phyloP scores from a whole-genome alignment of 2,329 filamentous ascomycete species.

The Aspergillus sojae region DNA sequence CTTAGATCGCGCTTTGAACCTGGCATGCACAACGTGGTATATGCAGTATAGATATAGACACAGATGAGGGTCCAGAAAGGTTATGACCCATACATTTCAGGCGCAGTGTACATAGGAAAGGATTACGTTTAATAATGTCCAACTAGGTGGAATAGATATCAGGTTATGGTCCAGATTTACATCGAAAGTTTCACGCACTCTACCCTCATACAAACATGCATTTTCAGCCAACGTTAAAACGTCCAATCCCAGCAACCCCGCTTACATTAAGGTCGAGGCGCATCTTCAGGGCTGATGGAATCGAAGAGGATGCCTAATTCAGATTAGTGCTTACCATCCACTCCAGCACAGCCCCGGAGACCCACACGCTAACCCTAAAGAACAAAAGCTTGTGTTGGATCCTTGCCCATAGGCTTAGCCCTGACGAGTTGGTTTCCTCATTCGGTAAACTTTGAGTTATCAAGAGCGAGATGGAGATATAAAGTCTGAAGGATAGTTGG shows the following conservation, averaged over 20 bases:
- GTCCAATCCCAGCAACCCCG: not conserved
- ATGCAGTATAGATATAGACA: not conserved
- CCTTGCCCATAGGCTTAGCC: no score
- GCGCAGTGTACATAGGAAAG: not conserved
- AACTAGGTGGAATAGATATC: not conserved
- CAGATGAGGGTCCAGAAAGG: not conserved
- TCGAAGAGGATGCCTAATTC: not conserved
- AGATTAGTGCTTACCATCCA: not conserved
- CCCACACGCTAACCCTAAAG: not conserved
- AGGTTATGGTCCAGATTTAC: not conserved
- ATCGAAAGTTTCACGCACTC: not conserved
- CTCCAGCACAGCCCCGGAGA: not conserved
- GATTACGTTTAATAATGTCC: not conserved
- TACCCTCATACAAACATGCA: not conserved
- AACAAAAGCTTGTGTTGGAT: not conserved
- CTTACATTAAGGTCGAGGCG: not conserved
- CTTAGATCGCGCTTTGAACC: not conserved
- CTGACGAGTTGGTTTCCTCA: not conserved
- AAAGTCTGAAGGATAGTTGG: not conserved
- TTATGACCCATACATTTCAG: not conserved
- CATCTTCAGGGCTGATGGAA: not conserved
- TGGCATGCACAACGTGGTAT: not conserved
- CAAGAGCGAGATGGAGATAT: not conserved
- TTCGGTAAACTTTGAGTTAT: not conserved
- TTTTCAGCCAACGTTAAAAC: not conserved